Conservation (phyloP, 1,284 basidiomycete species). For the Xerocomus amazonicus region DNA sequence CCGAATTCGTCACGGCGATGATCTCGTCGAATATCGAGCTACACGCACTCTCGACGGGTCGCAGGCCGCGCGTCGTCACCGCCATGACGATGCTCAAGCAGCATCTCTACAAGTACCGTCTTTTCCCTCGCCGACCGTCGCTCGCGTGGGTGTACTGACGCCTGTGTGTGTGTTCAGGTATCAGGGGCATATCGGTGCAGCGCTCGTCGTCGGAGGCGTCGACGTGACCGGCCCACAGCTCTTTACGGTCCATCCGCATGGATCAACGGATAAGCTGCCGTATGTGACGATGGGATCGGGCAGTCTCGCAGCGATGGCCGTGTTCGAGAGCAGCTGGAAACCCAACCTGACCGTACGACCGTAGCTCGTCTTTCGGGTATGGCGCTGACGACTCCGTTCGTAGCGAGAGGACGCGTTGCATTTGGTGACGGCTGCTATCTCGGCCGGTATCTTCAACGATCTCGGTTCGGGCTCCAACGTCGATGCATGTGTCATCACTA, state of each 20-base stretch:
- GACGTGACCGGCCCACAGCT: constrained; percentile 92
- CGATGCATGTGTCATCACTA: constrained; percentile 94
- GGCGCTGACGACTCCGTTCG: constrained; percentile 10
- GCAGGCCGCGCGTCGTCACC: constrained; percentile 88
- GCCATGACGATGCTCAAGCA: constrained; percentile 96
- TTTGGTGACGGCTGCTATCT: constrained; percentile 85
- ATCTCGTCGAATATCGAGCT: constrained; percentile 94
- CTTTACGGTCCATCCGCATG: constrained; percentile 96
- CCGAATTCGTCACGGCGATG: constrained; percentile 91
- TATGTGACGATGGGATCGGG: constrained; percentile 99
- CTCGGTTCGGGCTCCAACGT: constrained; percentile 97
- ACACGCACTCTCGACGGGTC: constrained; percentile 79
- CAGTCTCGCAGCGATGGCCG: constrained; percentile 95
- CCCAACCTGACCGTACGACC: constrained; percentile 70
- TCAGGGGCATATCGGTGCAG: constrained; percentile 93
- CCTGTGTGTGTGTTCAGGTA: constrained; percentile 52
- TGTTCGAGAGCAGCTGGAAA: constrained; percentile 90
- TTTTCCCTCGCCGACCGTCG: too few relatives aligned
- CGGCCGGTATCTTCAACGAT: constrained; percentile 99
- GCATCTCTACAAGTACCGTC: constrained; percentile 62
- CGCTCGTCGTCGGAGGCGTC: constrained; percentile 95
- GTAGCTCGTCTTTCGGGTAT: constrained; percentile 15
- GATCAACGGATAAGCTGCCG: constrained; percentile 97
- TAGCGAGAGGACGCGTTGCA: constrained; percentile 81
- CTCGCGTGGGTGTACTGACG: not conserved